A percentile compares a stretch with the other conserved stretches of the same genome.
Conservation (phyloP, 176 grass and related monocot genomes). For the Hsuehochloa calcarea region DNA sequence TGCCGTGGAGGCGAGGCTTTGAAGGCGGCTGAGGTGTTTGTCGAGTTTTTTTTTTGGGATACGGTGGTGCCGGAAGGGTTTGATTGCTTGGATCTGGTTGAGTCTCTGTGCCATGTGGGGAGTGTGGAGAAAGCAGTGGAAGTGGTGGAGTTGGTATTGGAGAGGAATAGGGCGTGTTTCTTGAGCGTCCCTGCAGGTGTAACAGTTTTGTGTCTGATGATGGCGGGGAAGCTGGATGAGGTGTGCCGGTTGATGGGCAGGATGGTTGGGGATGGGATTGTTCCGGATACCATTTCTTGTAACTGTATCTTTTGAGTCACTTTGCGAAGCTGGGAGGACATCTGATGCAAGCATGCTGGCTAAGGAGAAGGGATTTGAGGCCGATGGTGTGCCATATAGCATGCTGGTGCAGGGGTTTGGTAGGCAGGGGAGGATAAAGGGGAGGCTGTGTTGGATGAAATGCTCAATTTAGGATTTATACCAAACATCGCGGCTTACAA, state of each 20-base stretch:
- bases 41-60: conserved; percentile 50
- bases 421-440: conserved; percentile 58
- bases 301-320: conserved; percentile 64
- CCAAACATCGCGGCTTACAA: conserved; percentile 74
- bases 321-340: conserved; percentile 53
- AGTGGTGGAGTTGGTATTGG: conserved; percentile 47
- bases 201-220: conserved; percentile 57
- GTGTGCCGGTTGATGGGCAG: conserved; percentile 52
- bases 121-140: conserved; percentile 51
- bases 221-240: conserved; percentile 38
- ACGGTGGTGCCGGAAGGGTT: conserved; percentile 57
- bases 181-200: conserved; percentile 51
- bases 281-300: conserved; percentile 51
- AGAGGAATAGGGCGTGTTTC: conserved; percentile 35
- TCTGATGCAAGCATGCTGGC: conserved; percentile 48
- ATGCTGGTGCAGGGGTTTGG: conserved; percentile 72
- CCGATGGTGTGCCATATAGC: conserved; percentile 48
- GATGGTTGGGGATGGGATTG: conserved; percentile 53
- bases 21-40: conserved; percentile 53
- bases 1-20: conserved; percentile 36
- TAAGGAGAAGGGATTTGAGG: conserved; percentile 55
- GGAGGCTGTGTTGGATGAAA: conserved; percentile 65
- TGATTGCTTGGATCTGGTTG: conserved; percentile 56
- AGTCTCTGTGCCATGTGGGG: conserved; percentile 42
- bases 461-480: conserved; percentile 77